These are phyloP conservation scores for Flammula alnicola DNA, from an alignment of 1,284 basidiomycete species.

Conservation along the genomic window DNA sequence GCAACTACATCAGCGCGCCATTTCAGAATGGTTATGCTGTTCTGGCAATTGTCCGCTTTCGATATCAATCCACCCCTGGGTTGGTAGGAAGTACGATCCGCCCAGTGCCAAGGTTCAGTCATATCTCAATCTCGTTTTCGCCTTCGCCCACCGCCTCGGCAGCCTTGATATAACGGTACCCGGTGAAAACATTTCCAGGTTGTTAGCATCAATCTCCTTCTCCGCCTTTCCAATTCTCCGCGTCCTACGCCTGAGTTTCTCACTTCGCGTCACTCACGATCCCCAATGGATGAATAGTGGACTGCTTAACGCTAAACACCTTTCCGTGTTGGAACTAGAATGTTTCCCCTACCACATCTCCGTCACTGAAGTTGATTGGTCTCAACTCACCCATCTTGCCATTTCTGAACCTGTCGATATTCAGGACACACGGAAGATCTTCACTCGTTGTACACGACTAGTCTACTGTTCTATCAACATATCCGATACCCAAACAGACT, in stretches of 20 bases:
- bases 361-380: neutral
- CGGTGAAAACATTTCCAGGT: neutral
- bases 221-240: neutral
- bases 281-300: neutral
- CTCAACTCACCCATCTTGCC: neutral
- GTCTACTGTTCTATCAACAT: neutral
- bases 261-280: neutral
- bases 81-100: too few relatives aligned
- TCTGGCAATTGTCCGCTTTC: slow-evolving; percentile 1
- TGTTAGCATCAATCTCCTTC: neutral
- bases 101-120: neutral
- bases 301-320: neutral
- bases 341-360: neutral
- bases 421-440: neutral
- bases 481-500: neutral
- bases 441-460: neutral
- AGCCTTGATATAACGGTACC: slow-evolving; percentile 1
- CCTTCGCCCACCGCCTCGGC: neutral
- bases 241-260: neutral
- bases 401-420: neutral
- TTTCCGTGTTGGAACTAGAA: neutral
- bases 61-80: slow-evolving; percentile 1
- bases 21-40: neutral
- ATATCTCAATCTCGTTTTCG: neutral
- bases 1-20: neutral